Evolutionary conservation across 2,329 filamentous ascomycete genomes (phyloP).

Genomic region (Monilinia fructicola): DNA sequence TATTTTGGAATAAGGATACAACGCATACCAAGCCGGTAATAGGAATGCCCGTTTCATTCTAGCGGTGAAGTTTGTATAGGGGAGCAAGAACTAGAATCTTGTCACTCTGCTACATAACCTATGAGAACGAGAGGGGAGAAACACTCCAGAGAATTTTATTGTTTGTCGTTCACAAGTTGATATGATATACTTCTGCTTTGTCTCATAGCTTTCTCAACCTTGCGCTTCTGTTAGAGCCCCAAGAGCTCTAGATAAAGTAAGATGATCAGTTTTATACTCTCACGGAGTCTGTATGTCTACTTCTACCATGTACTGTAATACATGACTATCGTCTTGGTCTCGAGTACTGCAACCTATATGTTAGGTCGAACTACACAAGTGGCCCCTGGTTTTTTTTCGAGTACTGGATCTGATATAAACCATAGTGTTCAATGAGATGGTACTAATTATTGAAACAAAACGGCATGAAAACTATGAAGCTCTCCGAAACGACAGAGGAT

Average conservation of each 20-base stretch:
- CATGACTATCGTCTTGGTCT: too few species aligned
- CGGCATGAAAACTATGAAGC: too few species aligned
- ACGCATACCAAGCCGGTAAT: not conserved
- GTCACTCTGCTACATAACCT: not conserved
- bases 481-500: too few species aligned
- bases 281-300: not conserved
- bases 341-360: too few species aligned
- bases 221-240: not conserved
- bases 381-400: too few species aligned
- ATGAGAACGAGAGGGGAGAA: not conserved
- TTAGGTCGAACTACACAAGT: too few species aligned
- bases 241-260: not conserved
- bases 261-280: not conserved
- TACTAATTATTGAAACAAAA: too few species aligned
- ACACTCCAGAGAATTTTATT: not conserved
- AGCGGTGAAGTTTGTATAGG: not conserved
- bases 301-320: too few species aligned
- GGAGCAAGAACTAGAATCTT: not conserved
- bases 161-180: not conserved
- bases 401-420: too few species aligned
- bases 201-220: not conserved
- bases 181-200: not conserved
- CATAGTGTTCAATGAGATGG: too few species aligned
- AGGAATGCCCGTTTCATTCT: not conserved
- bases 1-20: not conserved